Percentiles rank a stretch among this genome's conserved stretches.
These are phyloP conservation scores for Chimonanthus salicifolius DNA, from an alignment of 164 flowering plant species.

Conservation along the genomic window DNA sequence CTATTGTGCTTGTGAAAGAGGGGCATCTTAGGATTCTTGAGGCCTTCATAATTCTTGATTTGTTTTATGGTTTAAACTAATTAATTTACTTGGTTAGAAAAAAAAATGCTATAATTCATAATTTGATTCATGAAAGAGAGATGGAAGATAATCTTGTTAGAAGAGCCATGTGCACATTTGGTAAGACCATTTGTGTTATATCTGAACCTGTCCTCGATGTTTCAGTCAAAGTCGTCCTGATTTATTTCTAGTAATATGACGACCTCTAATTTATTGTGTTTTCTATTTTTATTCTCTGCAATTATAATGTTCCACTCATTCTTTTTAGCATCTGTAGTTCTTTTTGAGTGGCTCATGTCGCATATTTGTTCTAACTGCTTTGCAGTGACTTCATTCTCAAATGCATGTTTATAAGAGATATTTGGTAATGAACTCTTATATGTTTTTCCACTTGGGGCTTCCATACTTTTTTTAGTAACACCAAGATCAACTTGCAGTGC, in stretches of 20 bases:
- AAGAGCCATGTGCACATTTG: no score
- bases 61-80: neutral
- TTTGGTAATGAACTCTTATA: neutral
- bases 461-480: no score
- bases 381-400: neutral
- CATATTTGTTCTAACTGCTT: neutral
- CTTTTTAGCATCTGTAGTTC: no score
- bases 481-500: neutral
- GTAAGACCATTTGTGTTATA: no score
- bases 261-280: neutral
- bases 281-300: neutral
- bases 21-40: no score
- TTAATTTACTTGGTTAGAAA: neutral
- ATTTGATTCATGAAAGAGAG: no score
- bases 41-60: no score
- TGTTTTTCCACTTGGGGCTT: neutral
- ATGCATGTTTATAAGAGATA: neutral
- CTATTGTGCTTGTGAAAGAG: no score
- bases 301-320: neutral
- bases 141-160: no score
- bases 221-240: neutral
- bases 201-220: no score
- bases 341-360: neutral
- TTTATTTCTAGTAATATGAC: neutral
- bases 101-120: no score